Base-by-base conservation (phyloP, 1,139 yeast genomes). In the Pneumocystis wakefieldiae region DNA sequence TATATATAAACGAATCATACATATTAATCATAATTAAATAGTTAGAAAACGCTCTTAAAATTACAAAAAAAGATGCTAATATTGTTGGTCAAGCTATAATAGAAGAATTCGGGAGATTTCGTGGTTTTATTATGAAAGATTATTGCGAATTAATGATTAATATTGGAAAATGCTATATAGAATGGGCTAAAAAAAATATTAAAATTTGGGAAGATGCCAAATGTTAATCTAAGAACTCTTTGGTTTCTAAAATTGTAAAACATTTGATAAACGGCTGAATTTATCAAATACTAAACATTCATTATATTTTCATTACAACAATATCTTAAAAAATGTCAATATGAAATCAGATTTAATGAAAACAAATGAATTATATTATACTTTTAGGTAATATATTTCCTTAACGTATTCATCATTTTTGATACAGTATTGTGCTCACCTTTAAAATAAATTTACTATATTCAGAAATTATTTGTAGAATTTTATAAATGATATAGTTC, bases 201-300 rank as follows among this genome's bases (percentile, higher is more conserved):
- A 89, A 85, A 68, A 78, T 82, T 62, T 86, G 92, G 92, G 84
- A 83, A 69, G 90, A 85, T 67, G 83, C 86, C 12, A 24, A 48
- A n/a, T 48, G 32, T 48, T 24, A 48, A 19, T 15, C 12, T 48
- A 48, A 24, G 12, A 12, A 24, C 7, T 48, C 8, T 19, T 10
- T 4, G 24, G n/a, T 24, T 19, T 24, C 12, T 10, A 48, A 48
- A 24, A 48, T 7, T 17, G 24, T 7, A 19, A 17, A 48, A 19
- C 29, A 42, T 19, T 42, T 15, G 28, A 15, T 41, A 19, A 41
- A 24, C 7, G 14, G n/a, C 1, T 7, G 17, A 10, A 12, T 48
- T 24, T 48, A 48, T 19, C 24, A 48, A 19, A 48, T 24, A 48
- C n/a, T 4, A 24, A 48, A 48, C n/a, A 48, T 48, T 8, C 10